A percentile compares a stretch with the other conserved stretches of the same genome.
These are phyloP conservation scores for Blastobotrys robertii DNA, from an alignment of 805 yeast genomes.

Conservation along the genomic window DNA sequence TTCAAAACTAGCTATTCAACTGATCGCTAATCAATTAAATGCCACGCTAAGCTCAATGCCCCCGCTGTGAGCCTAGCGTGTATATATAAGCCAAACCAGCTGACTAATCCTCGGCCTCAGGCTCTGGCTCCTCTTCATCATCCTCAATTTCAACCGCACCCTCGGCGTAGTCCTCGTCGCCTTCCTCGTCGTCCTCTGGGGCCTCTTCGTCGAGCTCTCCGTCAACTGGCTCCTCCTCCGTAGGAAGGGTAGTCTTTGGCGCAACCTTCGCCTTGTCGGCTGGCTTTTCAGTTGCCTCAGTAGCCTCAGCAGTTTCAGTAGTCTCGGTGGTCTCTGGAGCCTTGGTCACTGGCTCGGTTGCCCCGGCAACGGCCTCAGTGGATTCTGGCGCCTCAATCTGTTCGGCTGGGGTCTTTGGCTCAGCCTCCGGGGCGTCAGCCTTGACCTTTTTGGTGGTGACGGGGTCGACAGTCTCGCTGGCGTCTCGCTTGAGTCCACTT, in stretches of 20 bases:
- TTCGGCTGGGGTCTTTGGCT: neutral
- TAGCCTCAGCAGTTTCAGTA: neutral
- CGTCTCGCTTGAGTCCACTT: too few relatives aligned
- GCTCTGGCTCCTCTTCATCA: conserved; percentile 37
- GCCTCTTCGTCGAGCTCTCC: neutral
- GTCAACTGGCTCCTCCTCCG: neutral
- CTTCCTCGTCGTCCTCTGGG: neutral
- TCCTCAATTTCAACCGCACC: conserved; percentile 33
- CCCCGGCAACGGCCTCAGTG: neutral
- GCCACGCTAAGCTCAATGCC: neutral
- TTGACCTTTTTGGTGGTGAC: too few relatives aligned
- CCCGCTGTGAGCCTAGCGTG: neutral
- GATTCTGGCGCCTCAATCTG: conserved; percentile 2
- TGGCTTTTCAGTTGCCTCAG: too few relatives aligned
- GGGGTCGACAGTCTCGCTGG: too few relatives aligned
- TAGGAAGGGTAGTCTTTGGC: neutral
- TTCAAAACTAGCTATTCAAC: too few relatives aligned
- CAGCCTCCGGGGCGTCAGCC: neutral
- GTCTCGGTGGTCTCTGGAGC: neutral
- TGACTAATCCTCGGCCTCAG: neutral
- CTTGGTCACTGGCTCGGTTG: neutral
- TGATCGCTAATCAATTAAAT: too few relatives aligned
- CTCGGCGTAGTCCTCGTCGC: neutral
- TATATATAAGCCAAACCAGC: neutral
- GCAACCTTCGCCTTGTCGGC: neutral